Evolutionary conservation across 1,284 basidiomycete genomes (phyloP).

Genomic region (Xerocomus nothofagi): DNA sequence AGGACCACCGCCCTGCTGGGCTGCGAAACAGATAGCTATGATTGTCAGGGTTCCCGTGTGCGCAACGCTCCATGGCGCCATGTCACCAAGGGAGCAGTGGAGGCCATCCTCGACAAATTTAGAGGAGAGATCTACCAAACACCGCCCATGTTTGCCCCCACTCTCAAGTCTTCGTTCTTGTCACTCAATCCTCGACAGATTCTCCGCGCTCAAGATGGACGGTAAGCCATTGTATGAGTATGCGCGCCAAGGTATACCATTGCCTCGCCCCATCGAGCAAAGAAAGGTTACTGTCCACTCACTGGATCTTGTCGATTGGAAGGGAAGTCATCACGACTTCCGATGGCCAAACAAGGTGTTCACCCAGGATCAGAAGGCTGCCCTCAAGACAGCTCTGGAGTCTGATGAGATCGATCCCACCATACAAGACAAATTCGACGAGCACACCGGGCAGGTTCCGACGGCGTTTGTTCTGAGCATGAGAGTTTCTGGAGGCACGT

Average conservation of each 20-base stretch:
- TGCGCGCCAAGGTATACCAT: conserved; percentile 84
- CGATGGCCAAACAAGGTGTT: conserved; percentile 74
- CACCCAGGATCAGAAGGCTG: conserved; percentile 65
- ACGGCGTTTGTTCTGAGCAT: conserved; percentile 86
- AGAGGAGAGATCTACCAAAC: conserved; percentile 87
- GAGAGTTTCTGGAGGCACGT: conserved; percentile 96
- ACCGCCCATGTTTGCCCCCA: conserved; percentile 78
- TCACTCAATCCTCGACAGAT: conserved; percentile 51
- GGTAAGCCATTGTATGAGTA: conserved; percentile 97
- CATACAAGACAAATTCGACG: conserved; percentile 34
- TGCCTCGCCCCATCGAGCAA: conserved; percentile 90
- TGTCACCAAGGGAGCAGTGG: conserved; percentile 78
- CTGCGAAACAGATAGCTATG: conserved; percentile 94
- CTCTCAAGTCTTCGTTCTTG: conserved; percentile 6
- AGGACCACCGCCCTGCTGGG: conserved; percentile 89
- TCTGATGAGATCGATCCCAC: conserved; percentile 38
- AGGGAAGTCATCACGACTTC: conserved; percentile 62
- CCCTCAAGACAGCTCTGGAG: conserved; percentile 65
- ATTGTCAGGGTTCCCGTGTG: conserved; percentile 81
- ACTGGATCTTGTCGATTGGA: conserved; percentile 74
- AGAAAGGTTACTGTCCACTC: conserved; percentile 84
- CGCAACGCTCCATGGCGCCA: conserved; percentile 80
- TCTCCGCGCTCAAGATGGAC: conserved; percentile 98
- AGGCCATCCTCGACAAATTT: conserved; percentile 74
- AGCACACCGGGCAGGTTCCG: conserved; percentile 50